A percentile compares a stretch with the other conserved stretches of the same genome.
Evolutionary conservation across 345 rosid genomes (phyloP).

Genomic region (Populus alba): DNA sequence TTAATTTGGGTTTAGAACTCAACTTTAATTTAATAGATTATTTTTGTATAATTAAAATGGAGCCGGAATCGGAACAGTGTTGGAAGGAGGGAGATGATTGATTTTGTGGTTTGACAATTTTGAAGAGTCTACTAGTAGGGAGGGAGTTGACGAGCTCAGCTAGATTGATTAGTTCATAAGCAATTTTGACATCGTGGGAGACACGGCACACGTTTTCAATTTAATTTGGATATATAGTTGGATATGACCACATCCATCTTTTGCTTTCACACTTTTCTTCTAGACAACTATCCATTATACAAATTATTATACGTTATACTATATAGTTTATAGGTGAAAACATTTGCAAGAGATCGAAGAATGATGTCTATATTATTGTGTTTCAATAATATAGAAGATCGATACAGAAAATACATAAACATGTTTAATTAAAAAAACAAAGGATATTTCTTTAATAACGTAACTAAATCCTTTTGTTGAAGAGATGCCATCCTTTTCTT

Average conservation of each 20-base stretch:
- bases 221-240: neutral
- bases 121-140: neutral
- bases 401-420: too few relatives aligned
- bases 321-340: neutral
- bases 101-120: neutral
- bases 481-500: too few relatives aligned
- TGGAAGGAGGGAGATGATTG: neutral
- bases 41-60: neutral
- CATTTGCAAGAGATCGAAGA: neutral
- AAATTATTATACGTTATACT: neutral
- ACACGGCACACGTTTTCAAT: neutral
- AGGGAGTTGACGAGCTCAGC: neutral
- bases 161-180: neutral
- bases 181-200: neutral
- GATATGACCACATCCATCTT: neutral
- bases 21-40: neutral
- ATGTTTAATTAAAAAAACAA: too few relatives aligned
- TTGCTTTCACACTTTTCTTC: neutral
- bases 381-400: too few relatives aligned
- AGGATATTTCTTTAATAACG: neutral
- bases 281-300: neutral
- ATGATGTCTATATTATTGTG: neutral
- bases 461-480: neutral
- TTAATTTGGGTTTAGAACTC: neutral
- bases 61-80: constrained; percentile 5